These are phyloP conservation scores for Aphanomyces euteiches DNA, from an alignment of 352 stramenopile species.

Conservation along the genomic window DNA sequence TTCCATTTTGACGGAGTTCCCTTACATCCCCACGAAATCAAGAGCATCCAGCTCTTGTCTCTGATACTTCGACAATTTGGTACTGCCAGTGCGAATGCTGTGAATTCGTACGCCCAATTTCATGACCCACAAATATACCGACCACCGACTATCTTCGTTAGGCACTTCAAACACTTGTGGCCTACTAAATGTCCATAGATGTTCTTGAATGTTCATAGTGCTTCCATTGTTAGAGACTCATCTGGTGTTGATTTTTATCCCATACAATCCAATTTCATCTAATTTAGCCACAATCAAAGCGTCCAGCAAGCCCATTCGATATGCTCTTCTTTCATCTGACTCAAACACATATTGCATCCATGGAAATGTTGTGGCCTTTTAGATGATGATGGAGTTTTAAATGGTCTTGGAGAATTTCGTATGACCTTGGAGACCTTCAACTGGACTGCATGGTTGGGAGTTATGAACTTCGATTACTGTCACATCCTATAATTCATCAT, in stretches of 20 bases:
- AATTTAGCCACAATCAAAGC: too few species aligned
- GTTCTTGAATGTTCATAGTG: conserved; percentile 6
- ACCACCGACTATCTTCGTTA: not conserved
- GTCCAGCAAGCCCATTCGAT: too few species aligned
- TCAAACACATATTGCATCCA: too few species aligned
- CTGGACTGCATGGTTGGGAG: too few species aligned
- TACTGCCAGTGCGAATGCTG: not conserved
- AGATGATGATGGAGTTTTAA: too few species aligned
- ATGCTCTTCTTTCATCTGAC: too few species aligned
- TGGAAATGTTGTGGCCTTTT: too few species aligned
- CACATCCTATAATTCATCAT: not conserved
- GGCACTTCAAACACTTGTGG: conserved; percentile 15
- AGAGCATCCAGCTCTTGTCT: not conserved
- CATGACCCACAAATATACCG: not conserved
- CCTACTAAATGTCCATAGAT: conserved; percentile 7
- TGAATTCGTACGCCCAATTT: not conserved
- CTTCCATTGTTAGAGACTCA: not conserved
- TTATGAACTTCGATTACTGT: too few species aligned
- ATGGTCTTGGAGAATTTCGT: too few species aligned
- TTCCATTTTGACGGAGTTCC: too few species aligned
- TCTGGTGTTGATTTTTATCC: conserved; percentile 16
- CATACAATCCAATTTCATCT: conserved; percentile 22
- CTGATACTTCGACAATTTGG: not conserved
- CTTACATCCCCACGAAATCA: not conserved
- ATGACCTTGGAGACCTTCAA: too few species aligned